A percentile compares a stretch with the other conserved stretches of the same genome.
These are phyloP conservation scores for Metarhizium robertsii DNA, from an alignment of 2,329 filamentous ascomycete genomes.

Conservation along the genomic window DNA sequence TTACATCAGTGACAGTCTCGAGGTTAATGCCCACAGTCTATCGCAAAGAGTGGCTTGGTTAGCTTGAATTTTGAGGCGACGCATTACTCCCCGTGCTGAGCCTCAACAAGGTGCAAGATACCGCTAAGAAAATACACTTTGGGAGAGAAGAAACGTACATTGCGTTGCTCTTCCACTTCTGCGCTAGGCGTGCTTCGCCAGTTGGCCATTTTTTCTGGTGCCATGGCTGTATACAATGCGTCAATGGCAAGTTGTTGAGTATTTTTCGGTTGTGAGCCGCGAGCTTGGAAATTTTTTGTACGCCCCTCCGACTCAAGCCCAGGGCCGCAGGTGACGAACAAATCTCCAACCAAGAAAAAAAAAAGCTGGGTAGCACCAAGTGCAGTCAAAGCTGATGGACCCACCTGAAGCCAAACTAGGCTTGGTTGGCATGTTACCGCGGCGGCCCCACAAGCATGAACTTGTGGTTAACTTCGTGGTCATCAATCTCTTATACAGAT, in stretches of 20 bases:
- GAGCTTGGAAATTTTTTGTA: constrained; percentile 3
- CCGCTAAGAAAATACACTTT: background rate
- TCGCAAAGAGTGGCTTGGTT: constrained; percentile 4
- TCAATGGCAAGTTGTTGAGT: background rate
- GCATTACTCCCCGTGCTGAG: background rate
- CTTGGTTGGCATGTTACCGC: no score
- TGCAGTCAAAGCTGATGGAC: no score
- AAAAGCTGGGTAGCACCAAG: no score
- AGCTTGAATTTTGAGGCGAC: constrained; percentile 1
- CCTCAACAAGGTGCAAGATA: background rate
- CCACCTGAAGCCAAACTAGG: no score
- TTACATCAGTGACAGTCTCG: constrained; percentile 84
- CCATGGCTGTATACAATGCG: constrained; percentile 16
- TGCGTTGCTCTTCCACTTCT: constrained; percentile 53
- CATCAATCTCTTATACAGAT: no score
- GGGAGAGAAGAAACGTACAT: constrained; percentile 30
- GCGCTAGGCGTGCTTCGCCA: constrained; percentile 32
- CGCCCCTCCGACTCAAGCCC: constrained; percentile 3
- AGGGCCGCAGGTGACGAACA: no score
- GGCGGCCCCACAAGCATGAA: no score
- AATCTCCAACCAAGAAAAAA: no score
- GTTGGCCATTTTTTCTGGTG: constrained; percentile 22
- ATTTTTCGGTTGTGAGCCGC: background rate
- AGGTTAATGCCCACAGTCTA: constrained; percentile 79
- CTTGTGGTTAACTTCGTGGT: no score